These are phyloP conservation scores for Alternaria sp. DNA, from an alignment of 2,329 filamentous ascomycete species.

Conservation along the genomic window DNA sequence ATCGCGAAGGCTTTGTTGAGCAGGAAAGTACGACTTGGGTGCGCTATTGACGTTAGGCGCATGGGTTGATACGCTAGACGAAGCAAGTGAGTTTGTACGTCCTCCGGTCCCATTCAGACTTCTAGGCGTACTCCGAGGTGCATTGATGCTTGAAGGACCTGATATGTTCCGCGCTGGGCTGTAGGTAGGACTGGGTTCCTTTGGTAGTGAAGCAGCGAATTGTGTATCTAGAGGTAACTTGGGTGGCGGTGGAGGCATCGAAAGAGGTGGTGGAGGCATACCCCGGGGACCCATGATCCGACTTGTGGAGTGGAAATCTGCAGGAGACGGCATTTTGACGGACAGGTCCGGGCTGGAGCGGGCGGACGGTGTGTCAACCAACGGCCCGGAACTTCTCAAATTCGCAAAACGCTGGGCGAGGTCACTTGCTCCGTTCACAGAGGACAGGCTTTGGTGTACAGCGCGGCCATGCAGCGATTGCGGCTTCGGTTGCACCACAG, in stretches of 20 bases:
- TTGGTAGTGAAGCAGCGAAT: conserved; percentile 69
- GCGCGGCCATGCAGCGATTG: conserved; percentile 70
- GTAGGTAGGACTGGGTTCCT: conserved; percentile 77
- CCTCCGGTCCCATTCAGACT: conserved; percentile 65
- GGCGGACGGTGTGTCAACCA: conserved; percentile 34
- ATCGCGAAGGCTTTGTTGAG: conserved; percentile 29
- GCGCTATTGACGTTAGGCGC: conserved; percentile 50
- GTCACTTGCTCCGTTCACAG: conserved; percentile 38
- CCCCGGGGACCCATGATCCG: conserved; percentile 61
- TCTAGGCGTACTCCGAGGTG: conserved; percentile 70
- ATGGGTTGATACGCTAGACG: conserved; percentile 50
- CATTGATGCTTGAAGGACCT: conserved; percentile 69
- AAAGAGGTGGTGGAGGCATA: conserved; percentile 57
- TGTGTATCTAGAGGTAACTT: conserved; percentile 61
- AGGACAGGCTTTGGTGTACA: conserved; percentile 52
- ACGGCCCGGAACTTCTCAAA: conserved; percentile 35
- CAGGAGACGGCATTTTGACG: conserved; percentile 54
- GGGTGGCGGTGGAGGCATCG: conserved; percentile 50
- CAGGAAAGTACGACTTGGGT: conserved; percentile 56
- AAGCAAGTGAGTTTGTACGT: conserved; percentile 63
- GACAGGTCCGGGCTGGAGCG: conserved; percentile 43
- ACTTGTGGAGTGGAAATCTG: conserved; percentile 46
- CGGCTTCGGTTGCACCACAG: conserved; percentile 71
- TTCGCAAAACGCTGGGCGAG: conserved; percentile 53
- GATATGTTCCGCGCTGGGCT: conserved; percentile 78